Evolutionary conservation across 768 basidiomycete genomes (phyloP).

Genomic region (Cystobasidium tubakii): DNA sequence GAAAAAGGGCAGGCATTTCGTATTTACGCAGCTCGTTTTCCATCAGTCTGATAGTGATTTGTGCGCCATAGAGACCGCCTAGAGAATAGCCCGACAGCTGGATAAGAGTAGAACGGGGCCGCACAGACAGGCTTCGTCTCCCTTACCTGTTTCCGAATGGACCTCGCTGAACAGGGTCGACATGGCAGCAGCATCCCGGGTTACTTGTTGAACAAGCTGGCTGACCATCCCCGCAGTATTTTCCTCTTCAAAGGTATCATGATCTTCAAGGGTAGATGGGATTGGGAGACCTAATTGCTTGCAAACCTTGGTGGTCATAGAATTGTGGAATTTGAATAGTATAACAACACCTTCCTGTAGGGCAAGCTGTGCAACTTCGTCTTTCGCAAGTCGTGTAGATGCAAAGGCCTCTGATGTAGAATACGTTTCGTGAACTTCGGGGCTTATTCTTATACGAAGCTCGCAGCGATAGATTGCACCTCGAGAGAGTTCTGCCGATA

Average conservation of each 20-base stretch:
- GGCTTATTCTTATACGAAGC: slow-evolving; percentile 16
- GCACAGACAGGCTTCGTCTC: background rate
- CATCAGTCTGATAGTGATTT: background rate
- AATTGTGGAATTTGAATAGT: slow-evolving; percentile 30
- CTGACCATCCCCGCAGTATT: slow-evolving; percentile 14
- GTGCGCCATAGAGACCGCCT: slow-evolving; percentile 27
- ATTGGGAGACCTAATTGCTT: background rate
- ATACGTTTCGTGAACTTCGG: slow-evolving; percentile 6
- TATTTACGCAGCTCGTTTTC: background rate
- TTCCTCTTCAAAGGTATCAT: slow-evolving; percentile 28
- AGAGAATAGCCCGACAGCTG: no score
- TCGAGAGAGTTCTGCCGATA: background rate
- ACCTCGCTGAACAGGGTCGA: background rate
- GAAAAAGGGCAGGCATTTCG: background rate
- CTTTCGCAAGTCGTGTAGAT: slow-evolving; percentile 17
- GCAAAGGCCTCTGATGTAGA: background rate
- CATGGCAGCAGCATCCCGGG: background rate
- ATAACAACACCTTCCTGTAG: slow-evolving; percentile 24
- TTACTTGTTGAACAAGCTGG: slow-evolving; percentile 27
- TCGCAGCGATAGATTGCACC: slow-evolving; percentile 3
- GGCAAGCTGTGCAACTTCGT: slow-evolving; percentile 13
- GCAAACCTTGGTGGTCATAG: slow-evolving; percentile 27
- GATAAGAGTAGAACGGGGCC: no score
- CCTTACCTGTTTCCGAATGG: background rate
- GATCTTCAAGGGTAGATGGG: slow-evolving; percentile 21